phyloP scores from a whole-genome alignment of 352 stramenopile genomes.

The Thalassiosira livingstoniorum region DNA sequence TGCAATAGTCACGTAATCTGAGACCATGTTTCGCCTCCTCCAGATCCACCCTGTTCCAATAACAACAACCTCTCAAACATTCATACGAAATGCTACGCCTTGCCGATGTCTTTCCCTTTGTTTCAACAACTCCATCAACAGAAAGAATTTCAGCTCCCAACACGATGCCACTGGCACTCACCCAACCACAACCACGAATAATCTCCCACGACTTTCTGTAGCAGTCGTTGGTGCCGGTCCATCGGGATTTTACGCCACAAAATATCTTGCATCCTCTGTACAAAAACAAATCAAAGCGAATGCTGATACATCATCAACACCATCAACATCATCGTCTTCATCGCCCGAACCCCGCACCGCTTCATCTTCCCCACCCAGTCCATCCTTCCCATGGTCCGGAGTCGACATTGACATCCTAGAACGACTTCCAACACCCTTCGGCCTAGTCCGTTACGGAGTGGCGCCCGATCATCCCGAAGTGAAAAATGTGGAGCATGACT shows the following conservation, averaged over 20 bases:
- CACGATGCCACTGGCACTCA: not conserved
- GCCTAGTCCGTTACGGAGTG: constrained; percentile 96
- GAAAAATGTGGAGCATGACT: constrained; percentile 98
- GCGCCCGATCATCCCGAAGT: constrained; percentile 98
- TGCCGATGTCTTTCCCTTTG: too few relatives aligned
- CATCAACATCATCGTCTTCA: not conserved
- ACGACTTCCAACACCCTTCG: constrained; percentile 93
- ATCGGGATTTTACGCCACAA: constrained; percentile 63
- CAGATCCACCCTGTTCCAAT: too few relatives aligned
- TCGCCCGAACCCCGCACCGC: not conserved
- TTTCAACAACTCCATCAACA: too few relatives aligned
- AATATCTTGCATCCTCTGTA: constrained; percentile 57
- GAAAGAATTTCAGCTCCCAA: too few relatives aligned
- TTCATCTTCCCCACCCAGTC: not conserved
- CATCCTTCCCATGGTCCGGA: constrained; percentile 37
- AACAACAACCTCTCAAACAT: too few relatives aligned
- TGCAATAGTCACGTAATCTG: too few relatives aligned
- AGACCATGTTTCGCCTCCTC: too few relatives aligned
- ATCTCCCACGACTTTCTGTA: constrained; percentile 31
- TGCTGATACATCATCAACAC: not conserved
- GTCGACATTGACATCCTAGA: constrained; percentile 91
- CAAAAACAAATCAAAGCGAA: constrained; percentile 30
- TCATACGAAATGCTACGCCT: too few relatives aligned
- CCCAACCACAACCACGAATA: not conserved
- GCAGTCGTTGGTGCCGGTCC: constrained; percentile 62